Evolutionary conservation across 129 eudicot species (phyloP), one percentile per base, ranked within the genome.

Genomic region (Centella asiatica): DNA sequence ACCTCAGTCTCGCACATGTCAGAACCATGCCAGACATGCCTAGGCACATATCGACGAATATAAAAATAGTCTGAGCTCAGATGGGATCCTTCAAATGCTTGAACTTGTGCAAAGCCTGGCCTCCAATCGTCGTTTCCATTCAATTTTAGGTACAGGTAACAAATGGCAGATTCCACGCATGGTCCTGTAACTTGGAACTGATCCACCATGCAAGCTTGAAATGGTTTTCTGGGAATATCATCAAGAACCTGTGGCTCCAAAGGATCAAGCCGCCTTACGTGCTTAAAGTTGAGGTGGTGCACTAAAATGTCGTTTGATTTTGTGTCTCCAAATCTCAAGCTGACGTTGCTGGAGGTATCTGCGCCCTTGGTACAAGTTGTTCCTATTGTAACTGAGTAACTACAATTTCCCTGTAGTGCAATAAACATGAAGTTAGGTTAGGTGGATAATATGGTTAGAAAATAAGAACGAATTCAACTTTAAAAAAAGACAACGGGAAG

Each of bases 121-220:
- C 87, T 69, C 87, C 94, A 85, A 34, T 85, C 94, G 20, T 85
- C 94, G 12, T 61, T 60, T 5, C 94, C 94, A 22, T 64, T 48
- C 47, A 81, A 28, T 22, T 78, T 78, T 6, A 85, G 66, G 64
- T 78, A 85, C 18, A 85, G 22, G 44, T 81, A 85, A 56, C 94
- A 85, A 9, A 81, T 74, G 12, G 70, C 77, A 4, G 79, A 75
- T 25, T 70, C 76, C 33, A 85, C 85, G 22, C 94, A 85, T n/a
- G 31, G 70, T 36, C 87, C 76, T 8, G 72, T 73, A 45, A 78
- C 78, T 29, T 67, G 76, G 57, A 85, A 81, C 66, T 78, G 87
- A 53, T 85, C 94, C 28, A 81, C 70, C 45, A 69, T 64, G 76
- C 94, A 85, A 46, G 83, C 74, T 70, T 85, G 78, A 53, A 85